Percentiles rank a stretch among this genome's conserved stretches.
These are phyloP conservation scores for Obba rivulosa DNA, from an alignment of 768 basidiomycete species.

Conservation along the genomic window DNA sequence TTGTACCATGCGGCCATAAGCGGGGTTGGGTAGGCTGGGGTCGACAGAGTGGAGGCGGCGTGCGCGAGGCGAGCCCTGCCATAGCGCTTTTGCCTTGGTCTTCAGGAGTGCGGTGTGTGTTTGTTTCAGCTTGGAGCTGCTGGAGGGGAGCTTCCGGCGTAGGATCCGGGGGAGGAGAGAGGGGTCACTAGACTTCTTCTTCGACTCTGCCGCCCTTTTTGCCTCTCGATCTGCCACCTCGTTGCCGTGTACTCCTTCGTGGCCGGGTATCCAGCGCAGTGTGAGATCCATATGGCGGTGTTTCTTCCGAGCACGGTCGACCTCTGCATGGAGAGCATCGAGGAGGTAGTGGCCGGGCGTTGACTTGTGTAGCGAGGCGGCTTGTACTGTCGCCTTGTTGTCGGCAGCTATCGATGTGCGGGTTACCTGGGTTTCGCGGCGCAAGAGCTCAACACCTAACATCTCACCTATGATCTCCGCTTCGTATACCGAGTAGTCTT, in stretches of 20 bases:
- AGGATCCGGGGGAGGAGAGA: constrained; percentile 2
- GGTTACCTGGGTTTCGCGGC: background rate
- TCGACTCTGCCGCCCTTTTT: constrained; percentile 10
- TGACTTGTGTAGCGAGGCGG: background rate
- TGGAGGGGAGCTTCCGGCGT: constrained; percentile 6
- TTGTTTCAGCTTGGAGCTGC: constrained; percentile 2
- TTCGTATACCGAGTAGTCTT: constrained; percentile 25
- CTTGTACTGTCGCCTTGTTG: constrained; percentile 6
- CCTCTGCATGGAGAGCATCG: constrained; percentile 3
- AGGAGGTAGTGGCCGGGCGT: constrained; percentile 5
- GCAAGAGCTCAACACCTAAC: constrained; percentile 21
- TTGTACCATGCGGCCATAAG: background rate
- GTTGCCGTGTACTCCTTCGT: constrained; percentile 8
- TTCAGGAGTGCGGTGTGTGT: background rate
- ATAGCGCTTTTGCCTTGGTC: background rate
- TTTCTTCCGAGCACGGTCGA: background rate
- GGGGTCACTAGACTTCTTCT: background rate
- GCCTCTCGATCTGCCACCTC: constrained; percentile 10
- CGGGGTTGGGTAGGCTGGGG: background rate
- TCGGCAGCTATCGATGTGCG: constrained; percentile 4
- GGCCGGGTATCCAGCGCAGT: constrained; percentile 10
- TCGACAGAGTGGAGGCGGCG: background rate
- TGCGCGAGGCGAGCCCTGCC: background rate
- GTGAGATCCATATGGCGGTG: constrained; percentile 1
- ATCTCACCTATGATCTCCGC: constrained; percentile 25